Evolutionary conservation across 192 early-diverging fungal species (phyloP), one percentile per base, ranked within the genome.

Genomic region (Phlyctochytrium planicorne): DNA sequence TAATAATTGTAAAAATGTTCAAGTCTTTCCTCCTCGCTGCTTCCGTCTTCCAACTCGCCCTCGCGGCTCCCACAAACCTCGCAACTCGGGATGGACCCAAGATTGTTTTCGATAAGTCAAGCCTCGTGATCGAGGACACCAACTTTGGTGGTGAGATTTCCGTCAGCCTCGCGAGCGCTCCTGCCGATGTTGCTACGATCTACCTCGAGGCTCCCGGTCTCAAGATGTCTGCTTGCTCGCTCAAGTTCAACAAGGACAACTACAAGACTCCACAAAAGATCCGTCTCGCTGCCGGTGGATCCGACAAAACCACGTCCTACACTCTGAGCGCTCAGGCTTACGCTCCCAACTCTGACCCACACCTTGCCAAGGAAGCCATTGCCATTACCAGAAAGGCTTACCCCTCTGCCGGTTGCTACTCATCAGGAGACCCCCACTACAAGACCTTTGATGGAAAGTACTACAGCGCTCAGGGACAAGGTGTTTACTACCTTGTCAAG

Each of bases 1-100:
- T n/a, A n/a, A n/a, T n/a, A 47, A 47, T 47, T 47, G 40, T 20
- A 47, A 47, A 14, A 47, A 47, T 47, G 40, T 47, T 47, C 40
- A 47, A 47, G 40, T 14, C 6, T 6, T 20, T 47, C 40, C 40
- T 47, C 6, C 40, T 47, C 40, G 40, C 40, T 47, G 40, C 40
- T 20, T 47, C 40, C 20, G 10, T 47, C 20, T 6, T 20, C 40
- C 40, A 6, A 20, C 10, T 20, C 40, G 40, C 40, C 40, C 20
- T 47, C 40, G 40, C 40, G 10, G 40, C 40, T 20, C 40, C 40
- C 40, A 14, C 20, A 6, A 14, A 6, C 10, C 40, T 47, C 10
- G 20, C 20, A 6, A 6, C 40, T 20, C 40, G 40, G 10, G 10
- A 47, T 6, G 6, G 10, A 6, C 10, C 10, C 40, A 47, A 47